A percentile compares a stretch with the other conserved stretches of the same genome.
Evolutionary conservation across 768 basidiomycete genomes (phyloP).

Genomic region (Boletus patriciae): DNA sequence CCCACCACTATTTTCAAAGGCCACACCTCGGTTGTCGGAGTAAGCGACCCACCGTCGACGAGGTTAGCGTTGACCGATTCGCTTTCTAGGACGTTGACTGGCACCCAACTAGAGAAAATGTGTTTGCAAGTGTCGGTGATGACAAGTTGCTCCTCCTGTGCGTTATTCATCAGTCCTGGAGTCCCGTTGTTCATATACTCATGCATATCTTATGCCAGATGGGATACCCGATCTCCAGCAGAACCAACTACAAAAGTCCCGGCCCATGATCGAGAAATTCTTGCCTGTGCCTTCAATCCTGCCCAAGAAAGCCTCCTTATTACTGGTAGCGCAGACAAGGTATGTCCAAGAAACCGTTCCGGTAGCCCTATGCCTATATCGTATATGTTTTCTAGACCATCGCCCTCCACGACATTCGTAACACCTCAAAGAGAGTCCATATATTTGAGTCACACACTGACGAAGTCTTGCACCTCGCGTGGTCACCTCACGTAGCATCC

Average conservation of each 20-base stretch:
- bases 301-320: constrained; percentile 74
- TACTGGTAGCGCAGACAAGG: constrained; percentile 94
- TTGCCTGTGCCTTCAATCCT: constrained; percentile 89
- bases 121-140: constrained; percentile 95
- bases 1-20: constrained; percentile 83
- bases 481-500: constrained; percentile 92
- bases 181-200: background rate
- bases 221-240: constrained; percentile 82
- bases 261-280: constrained; percentile 89
- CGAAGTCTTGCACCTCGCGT: constrained; percentile 90
- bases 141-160: constrained; percentile 94
- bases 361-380: background rate
- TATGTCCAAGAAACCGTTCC: constrained; percentile 29
- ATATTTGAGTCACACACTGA: constrained; percentile 92
- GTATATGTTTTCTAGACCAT: constrained; percentile 58
- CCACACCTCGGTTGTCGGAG: constrained; percentile 90
- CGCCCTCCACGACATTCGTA: constrained; percentile 82
- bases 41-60: constrained; percentile 39
- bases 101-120: constrained; percentile 77
- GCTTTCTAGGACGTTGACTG: constrained; percentile 87
- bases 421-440: constrained; percentile 75
- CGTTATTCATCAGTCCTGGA: constrained; percentile 30
- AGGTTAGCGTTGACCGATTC: background rate
- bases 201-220: constrained; percentile 48
- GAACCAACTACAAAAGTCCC: constrained; percentile 72